Percentiles rank a stretch among this genome's conserved stretches.
Conservation (phyloP, 139 green algal genomes). For the Spirogloea muscicola region DNA sequence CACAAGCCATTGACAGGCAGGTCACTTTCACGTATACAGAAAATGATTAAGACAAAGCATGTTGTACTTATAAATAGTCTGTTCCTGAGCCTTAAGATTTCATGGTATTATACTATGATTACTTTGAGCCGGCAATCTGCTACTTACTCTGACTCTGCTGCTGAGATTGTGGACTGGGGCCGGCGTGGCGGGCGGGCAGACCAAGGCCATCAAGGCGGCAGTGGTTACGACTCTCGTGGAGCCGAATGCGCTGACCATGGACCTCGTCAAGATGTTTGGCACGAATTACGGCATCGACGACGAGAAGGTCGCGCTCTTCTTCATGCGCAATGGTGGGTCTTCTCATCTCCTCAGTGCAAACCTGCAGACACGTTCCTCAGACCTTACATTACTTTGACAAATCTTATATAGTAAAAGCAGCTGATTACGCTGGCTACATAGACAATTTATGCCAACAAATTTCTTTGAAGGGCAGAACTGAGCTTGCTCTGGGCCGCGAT, state of each 20-base stretch:
- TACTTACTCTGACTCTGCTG: background rate
- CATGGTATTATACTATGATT: too few relatives aligned
- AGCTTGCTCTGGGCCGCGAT: too few relatives aligned
- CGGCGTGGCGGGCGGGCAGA: background rate
- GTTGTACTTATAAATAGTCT: too few relatives aligned
- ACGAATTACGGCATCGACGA: background rate
- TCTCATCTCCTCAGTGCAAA: background rate
- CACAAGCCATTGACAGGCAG: too few relatives aligned
- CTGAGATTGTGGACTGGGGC: background rate
- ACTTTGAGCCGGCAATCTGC: background rate
- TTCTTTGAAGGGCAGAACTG: too few relatives aligned
- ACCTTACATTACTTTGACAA: background rate
- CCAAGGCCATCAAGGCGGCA: background rate
- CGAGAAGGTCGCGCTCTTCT: background rate
- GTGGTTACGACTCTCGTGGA: background rate
- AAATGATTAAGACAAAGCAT: too few relatives aligned
- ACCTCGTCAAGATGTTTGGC: background rate
- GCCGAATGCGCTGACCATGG: background rate
- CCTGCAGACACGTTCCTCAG: background rate
- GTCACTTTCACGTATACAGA: too few relatives aligned
- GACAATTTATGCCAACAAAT: background rate
- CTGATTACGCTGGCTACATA: background rate
- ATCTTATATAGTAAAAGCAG: background rate
- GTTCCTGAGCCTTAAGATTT: too few relatives aligned
- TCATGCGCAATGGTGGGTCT: constrained; percentile 2